Evolutionary conservation across 805 yeast species (phyloP), one percentile per base, ranked within the genome.

Genomic region (Suhomyces tanzawaensis): DNA sequence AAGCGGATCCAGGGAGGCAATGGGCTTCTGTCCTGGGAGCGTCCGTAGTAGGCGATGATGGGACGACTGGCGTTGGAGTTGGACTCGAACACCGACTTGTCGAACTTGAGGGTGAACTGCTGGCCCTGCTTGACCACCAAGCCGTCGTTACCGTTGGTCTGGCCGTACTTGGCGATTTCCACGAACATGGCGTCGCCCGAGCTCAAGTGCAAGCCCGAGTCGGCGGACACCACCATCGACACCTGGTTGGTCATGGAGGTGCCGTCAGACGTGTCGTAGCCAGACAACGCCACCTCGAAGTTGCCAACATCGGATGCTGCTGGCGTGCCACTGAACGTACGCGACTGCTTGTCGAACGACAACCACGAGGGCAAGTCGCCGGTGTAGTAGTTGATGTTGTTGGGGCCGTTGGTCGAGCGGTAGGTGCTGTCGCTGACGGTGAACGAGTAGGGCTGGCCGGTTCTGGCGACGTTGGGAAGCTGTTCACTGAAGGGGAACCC

Each of bases 1-100:
- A 91, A 93, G 37, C 64, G 61, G 36, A 88, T 67, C 98, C 99
- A 93, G 54, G 79, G 82, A 26, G 99, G 99, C 39, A 93, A 70
- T 3, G 99, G 91, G 1, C 95, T 76, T 55, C 90, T 77, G 58
- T 86, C 88, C 11, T 71, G 63, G n/a, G 90, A 79, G 46, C 84
- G 75, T 15, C 96, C 96, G 54, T 86, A 85, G 63, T 84, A 87
- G 7, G 82, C 81, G 13, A 74, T 69, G 22, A 84, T 76, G 2
- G 68, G 53, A 38, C 76, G 62, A 19, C 68, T 62, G 3, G 81
- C 73, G 31, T 65, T 63, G 12, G 62, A 37, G 44, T 71, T 53
- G 8, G 67, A 58, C 32, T 52, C 49, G 55, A 90, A 93, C 7
- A 85, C 76, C 39, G 74, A 67, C 16, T 64, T 55, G 30, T 80